Evolutionary conservation across 192 early-diverging fungal genomes (phyloP).

Genomic region (Gamsiella multidivaricata): DNA sequence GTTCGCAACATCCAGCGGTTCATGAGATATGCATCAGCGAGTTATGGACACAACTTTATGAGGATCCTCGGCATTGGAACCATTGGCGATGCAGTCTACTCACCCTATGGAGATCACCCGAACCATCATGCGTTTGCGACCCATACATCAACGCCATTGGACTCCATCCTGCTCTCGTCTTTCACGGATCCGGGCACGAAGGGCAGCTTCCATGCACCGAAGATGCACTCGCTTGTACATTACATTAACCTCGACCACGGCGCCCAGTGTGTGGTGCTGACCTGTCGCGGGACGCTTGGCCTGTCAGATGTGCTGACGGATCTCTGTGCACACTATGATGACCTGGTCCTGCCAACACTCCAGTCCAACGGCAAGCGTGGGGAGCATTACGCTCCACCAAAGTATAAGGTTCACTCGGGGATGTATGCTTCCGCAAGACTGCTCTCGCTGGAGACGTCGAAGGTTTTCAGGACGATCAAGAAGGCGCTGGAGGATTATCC

Average conservation of each 20-base stretch:
- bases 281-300: conserved; percentile 89
- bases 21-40: conserved; percentile 74
- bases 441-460: conserved; percentile 71
- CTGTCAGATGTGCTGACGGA: conserved; percentile 91
- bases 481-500: conserved; percentile 77
- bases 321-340: conserved; percentile 81
- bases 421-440: conserved; percentile 86
- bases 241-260: conserved; percentile 89
- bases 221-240: conserved; percentile 78
- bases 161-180: conserved; percentile 80
- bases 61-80: conserved; percentile 73
- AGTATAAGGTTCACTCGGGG: conserved; percentile 79
- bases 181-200: conserved; percentile 58
- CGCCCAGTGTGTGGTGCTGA: conserved; percentile 78
- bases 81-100: conserved; percentile 54
- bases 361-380: conserved; percentile 20
- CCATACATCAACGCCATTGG: conserved; percentile 79
- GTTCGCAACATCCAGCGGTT: conserved; percentile 76
- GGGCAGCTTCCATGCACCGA: conserved; percentile 58
- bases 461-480: conserved; percentile 77
- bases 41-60: conserved; percentile 81
- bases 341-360: conserved; percentile 58
- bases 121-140: conserved; percentile 84
- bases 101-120: conserved; percentile 59
- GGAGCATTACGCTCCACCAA: conserved; percentile 15